Base-by-base conservation (phyloP, 2,329 filamentous ascomycete genomes). In the Lecanicillium sp. region DNA sequence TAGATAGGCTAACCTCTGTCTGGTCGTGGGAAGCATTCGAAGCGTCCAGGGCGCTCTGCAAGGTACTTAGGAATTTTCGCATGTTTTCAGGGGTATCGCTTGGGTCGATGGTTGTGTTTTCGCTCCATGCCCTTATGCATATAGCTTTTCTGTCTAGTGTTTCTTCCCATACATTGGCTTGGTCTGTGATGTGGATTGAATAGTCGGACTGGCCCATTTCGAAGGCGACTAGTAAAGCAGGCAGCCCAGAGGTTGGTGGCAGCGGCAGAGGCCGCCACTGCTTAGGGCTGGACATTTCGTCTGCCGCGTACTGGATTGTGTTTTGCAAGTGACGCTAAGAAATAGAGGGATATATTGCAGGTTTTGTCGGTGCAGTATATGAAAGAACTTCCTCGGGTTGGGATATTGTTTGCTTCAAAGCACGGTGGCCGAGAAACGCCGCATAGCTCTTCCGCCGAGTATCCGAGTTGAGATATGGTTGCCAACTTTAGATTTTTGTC, bases 121-220 rank as follows among this genome's bases (percentile, higher is more conserved):
- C 70, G 17, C 71, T 61, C 40, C 75, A 66, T 20, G 77, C 81
- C 43, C 82, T 74, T 43, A 68, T 62, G 40, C 79, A 70, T 41
- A 90, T 82, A 9, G 65, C 68, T n/a, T 65, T 67, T 16, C 75
- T 65, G 40, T 78, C 71, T 16, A 88, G 60, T 8, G 57, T 67
- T 58, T 89, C 84, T 18, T 65, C 61, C 85, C 85, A 92, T n/a
- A 88, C 64, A 47, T 79, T 73, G 52, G 73, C 78, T 43, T 88
- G 67, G 53, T 90, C 85, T 3, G 83, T 86, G 29, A 90, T 54
- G 42, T 75, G 69, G 19, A 89, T 55, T 2, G 63, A 69, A 60
- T 89, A 89, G 9, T 75, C 71, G 16, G 68, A 59, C 13, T 63
- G 37, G 5, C 62, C 62, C 50, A 83, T 78, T 19, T 58, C 52